Percentiles rank a stretch among this genome's conserved stretches.
These are phyloP conservation scores for Podospora pseudopauciseta DNA, from an alignment of 495 filamentous ascomycete genomes.

Conservation along the genomic window DNA sequence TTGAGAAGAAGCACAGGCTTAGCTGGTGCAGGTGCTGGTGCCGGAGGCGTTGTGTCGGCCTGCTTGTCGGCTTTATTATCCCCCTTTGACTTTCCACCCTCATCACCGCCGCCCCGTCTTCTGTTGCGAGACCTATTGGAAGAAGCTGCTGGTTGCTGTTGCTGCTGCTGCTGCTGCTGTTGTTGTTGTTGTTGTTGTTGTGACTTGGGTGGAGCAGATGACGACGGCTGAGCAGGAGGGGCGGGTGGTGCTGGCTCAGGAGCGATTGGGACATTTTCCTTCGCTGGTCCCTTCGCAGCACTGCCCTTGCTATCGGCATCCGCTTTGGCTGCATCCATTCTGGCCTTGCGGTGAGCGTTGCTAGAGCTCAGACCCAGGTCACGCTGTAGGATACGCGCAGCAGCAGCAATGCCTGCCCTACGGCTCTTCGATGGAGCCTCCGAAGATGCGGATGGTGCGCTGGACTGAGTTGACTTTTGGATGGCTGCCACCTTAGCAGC, in stretches of 20 bases:
- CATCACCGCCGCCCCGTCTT: slow-evolving; percentile 28
- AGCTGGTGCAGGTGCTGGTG: slow-evolving; percentile 15
- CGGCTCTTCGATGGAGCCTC: slow-evolving; percentile 43
- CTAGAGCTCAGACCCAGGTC: slow-evolving; percentile 79
- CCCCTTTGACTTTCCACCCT: slow-evolving; percentile 20
- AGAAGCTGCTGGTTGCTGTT: slow-evolving; percentile 20
- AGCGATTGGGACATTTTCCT: slow-evolving; percentile 23
- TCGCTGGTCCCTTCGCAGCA: slow-evolving; percentile 34
- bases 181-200: background rate
- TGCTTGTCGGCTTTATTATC: slow-evolving; percentile 22
- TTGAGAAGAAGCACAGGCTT: slow-evolving; percentile 43
- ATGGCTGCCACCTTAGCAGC: slow-evolving; percentile 23
- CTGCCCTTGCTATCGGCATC: slow-evolving; percentile 43
- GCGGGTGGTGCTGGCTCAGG: slow-evolving; percentile 28
- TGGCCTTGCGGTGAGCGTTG: slow-evolving; percentile 52
- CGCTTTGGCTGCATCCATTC: slow-evolving; percentile 51
- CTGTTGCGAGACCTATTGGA: slow-evolving; percentile 27
- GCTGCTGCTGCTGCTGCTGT: too few species aligned
- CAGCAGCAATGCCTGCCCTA: slow-evolving; percentile 68
- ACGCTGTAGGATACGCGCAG: slow-evolving; percentile 81
- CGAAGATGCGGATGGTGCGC: slow-evolving; percentile 16
- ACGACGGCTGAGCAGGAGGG: slow-evolving; percentile 22
- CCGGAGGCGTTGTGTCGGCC: background rate
- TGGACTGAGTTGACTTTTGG: slow-evolving; percentile 20
- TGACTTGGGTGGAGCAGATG: slow-evolving; percentile 20